Evolutionary conservation across 768 basidiomycete species (phyloP), one percentile per base, ranked within the genome.

Genomic region (Leccinum aurantiacum): DNA sequence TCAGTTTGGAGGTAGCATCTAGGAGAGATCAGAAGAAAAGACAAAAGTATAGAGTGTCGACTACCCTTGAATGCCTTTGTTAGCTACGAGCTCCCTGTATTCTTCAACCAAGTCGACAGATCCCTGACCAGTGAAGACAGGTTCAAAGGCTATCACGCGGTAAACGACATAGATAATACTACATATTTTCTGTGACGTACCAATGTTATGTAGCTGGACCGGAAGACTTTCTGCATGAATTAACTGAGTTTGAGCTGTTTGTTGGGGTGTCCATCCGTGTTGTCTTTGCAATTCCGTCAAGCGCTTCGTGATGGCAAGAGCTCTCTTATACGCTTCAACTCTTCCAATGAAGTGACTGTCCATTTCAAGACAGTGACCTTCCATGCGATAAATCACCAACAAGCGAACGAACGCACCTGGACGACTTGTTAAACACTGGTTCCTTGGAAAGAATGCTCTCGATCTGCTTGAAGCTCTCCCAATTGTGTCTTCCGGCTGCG

Each of bases 1-100:
- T 92, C 90, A 0, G 90, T 91, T 67, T 92, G 88, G 31, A 89
- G 74, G 71, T 90, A 90, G 60, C 86, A 88, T 2, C 87, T 77
- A n/a, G 24, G 11, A 48, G 3, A 44, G 41, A 9, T 60, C 13
- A 44, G 31, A 25, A 55, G 10, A 6, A 46, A 37, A n/a, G 11
- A 38, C 7, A 35, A n/a, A 19, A 17, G 10, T 1, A n/a, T 11
- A 59, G 54, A 37, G 27, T 51, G 44, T 19, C 25, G 17, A 11
- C 46, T 66, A 76, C 71, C 81, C 90, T 4, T 89, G 70, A 62
- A 91, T 86, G 1, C 82, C 89, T 7, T 82, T 81, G 33, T 79
- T 75, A 2, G 77, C 65, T 14, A 84, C 78, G 13, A 87, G 76
- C 6, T 68, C 70, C 8, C 78, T 80, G 62, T 85, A 89, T 59